Base-by-base conservation (phyloP, 2,329 filamentous ascomycete species). In the Beauveria brongniartii region DNA sequence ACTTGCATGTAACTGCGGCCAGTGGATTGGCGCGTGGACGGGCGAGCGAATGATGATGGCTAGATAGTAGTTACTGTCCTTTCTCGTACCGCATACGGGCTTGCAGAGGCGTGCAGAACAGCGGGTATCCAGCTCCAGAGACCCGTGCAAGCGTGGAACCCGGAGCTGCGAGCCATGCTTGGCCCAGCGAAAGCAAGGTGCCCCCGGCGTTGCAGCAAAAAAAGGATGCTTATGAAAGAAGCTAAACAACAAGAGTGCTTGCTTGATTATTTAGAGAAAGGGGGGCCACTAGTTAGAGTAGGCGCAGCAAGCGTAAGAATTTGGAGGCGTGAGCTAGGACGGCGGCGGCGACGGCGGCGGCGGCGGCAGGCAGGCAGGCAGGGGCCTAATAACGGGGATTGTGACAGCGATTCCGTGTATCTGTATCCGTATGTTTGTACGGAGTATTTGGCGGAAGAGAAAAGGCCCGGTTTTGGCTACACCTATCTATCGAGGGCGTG, bases 141-240 rank as follows among this genome's bases (percentile, higher is more conserved):
- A 58, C 55, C 55, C 22, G 55, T 58, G 18, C 30, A 22, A 20
- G 26, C 26, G 55, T 58, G 18, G 44, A 34, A 20, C 43, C n/a
- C 44, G 55, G 10, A n/a, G 28, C 43, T 46, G 14, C 30, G 28
- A 58, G 30, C 22, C 30, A 18, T 43, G 40, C 30, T 48, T 24
- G 55, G 30, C 22, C 30, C 43, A 57, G 22, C 34, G 20, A 51
- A 53, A 47, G 47, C 50, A 59, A 53, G 48, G 40, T 47, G 41
- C 50, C 37, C 46, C 57, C 50, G 7, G 50, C 41, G 57, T 54
- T 59, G 50, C 57, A 53, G 53, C 41, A 48, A 46, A 54, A 34
- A 59, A 59, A 59, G 57, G 57, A 59, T 59, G 57, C 57, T 59
- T 59, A 59, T 59, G 48, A 47, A 53, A 59, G 40, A 59, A 59